A percentile compares a stretch with the other conserved stretches of the same genome.
These are phyloP conservation scores for Actinomortierella ambigua DNA, from an alignment of 371 early-diverging fungal genomes.

Conservation along the genomic window DNA sequence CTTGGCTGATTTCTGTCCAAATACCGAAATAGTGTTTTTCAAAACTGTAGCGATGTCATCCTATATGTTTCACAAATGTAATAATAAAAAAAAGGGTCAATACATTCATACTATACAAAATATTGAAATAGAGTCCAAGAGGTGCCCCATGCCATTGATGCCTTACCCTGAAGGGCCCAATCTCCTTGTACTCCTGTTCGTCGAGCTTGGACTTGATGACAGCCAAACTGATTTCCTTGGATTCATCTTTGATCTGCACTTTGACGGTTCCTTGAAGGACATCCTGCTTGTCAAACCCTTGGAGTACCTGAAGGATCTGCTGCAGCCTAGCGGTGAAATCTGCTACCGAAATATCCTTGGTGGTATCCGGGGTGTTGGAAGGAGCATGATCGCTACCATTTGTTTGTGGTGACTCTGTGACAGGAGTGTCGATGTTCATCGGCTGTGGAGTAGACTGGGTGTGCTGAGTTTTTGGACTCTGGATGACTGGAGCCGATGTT, in stretches of 20 bases:
- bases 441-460: too few species aligned
- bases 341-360: neutral
- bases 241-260: slow-evolving; percentile 19
- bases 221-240: slow-evolving; percentile 10
- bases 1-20: slow-evolving; percentile 4
- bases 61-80: slow-evolving; percentile 6
- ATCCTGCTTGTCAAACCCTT: slow-evolving; percentile 20
- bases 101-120: neutral
- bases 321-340: slow-evolving; percentile 32
- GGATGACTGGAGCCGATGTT: too few species aligned
- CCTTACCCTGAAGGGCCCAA: slow-evolving; percentile 27
- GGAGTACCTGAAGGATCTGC: slow-evolving; percentile 20
- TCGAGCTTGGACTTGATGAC: slow-evolving; percentile 20
- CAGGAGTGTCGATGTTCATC: too few species aligned
- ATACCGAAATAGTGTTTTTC: slow-evolving; percentile 13
- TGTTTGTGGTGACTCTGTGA: too few species aligned
- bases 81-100: too few species aligned
- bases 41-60: slow-evolving; percentile 28
- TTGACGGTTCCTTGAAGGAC: slow-evolving; percentile 8
- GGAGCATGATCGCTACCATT: too few species aligned
- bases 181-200: slow-evolving; percentile 19
- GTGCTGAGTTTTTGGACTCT: too few species aligned
- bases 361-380: too few species aligned
- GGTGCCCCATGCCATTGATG: neutral
- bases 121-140: neutral